Conservation (phyloP, 768 basidiomycete genomes). For the Cubamyces sp. region DNA sequence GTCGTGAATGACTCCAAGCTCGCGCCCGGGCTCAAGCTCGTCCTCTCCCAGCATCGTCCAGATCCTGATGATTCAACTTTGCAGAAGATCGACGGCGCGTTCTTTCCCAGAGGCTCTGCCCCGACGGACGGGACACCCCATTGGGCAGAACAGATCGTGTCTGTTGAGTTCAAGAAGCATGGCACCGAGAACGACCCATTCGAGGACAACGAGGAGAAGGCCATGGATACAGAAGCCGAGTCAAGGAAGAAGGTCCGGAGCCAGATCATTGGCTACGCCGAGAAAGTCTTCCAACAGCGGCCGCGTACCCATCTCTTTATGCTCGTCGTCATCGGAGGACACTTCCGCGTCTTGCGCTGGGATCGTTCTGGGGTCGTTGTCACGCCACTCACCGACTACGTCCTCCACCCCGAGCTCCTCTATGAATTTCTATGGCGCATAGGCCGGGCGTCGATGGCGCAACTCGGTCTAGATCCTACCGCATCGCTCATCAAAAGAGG, state of each 20-base stretch:
- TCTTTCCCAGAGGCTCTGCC: too few relatives aligned
- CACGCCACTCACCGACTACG: background rate
- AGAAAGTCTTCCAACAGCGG: background rate
- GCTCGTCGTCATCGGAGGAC: background rate
- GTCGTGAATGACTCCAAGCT: background rate
- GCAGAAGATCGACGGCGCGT: too few relatives aligned
- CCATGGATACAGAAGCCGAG: background rate
- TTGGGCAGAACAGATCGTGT: background rate
- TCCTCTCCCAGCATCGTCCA: too few relatives aligned
- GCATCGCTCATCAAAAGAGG: background rate
- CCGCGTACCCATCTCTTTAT: background rate
- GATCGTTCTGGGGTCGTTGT: slow-evolving; percentile 2
- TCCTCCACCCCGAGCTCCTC: background rate
- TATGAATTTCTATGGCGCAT: too few relatives aligned
- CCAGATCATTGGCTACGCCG: background rate
- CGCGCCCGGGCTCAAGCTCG: background rate
- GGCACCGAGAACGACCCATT: background rate
- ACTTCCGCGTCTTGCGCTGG: background rate
- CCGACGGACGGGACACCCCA: background rate
- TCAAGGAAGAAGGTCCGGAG: background rate
- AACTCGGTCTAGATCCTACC: background rate
- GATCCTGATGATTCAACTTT: too few relatives aligned
- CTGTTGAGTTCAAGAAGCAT: background rate
- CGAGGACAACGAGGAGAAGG: background rate
- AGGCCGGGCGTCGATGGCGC: background rate